A percentile compares a stretch with the other conserved stretches of the same genome.
Conservation (phyloP, 345 rosid genomes). For the Dovyalis caffra region DNA sequence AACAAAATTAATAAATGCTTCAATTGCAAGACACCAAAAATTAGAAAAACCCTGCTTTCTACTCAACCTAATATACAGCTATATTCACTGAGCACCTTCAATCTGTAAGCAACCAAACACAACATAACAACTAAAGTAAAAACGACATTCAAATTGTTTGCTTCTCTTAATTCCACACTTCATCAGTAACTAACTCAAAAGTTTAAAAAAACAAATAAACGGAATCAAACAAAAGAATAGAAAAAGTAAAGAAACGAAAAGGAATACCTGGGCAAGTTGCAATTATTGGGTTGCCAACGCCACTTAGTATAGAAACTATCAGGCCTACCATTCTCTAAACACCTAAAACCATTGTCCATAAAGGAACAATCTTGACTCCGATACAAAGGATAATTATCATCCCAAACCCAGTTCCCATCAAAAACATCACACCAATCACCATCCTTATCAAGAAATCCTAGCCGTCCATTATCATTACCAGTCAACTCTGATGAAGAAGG, state of each 20-base stretch:
- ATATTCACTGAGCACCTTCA: background rate
- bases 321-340: slow-evolving; percentile 68
- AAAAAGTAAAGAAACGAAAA: no score
- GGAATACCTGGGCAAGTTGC: slow-evolving; percentile 64
- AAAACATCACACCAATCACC: slow-evolving; percentile 57
- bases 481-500: slow-evolving; percentile 12
- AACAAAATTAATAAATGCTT: background rate
- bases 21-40: background rate
- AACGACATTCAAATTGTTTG: no score
- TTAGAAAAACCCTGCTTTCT: background rate
- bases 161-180: background rate
- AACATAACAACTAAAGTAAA: no score
- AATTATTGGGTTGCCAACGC: slow-evolving; percentile 73
- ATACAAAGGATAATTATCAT: slow-evolving; percentile 57
- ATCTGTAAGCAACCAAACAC: slow-evolving; percentile 1
- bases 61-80: background rate
- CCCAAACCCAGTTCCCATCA: slow-evolving; percentile 78
- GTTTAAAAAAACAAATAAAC: background rate
- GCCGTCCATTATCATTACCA: slow-evolving; percentile 22
- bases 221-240: background rate
- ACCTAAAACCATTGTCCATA: slow-evolving; percentile 54
- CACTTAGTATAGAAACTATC: slow-evolving; percentile 68
- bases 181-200: slow-evolving; percentile 1
- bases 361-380: slow-evolving; percentile 53
- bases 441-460: slow-evolving; percentile 49